Percentiles rank a stretch among this genome's conserved stretches.
Evolutionary conservation across 148 eudicot genomes (phyloP).

Genomic region (Rhododendron simsii): DNA sequence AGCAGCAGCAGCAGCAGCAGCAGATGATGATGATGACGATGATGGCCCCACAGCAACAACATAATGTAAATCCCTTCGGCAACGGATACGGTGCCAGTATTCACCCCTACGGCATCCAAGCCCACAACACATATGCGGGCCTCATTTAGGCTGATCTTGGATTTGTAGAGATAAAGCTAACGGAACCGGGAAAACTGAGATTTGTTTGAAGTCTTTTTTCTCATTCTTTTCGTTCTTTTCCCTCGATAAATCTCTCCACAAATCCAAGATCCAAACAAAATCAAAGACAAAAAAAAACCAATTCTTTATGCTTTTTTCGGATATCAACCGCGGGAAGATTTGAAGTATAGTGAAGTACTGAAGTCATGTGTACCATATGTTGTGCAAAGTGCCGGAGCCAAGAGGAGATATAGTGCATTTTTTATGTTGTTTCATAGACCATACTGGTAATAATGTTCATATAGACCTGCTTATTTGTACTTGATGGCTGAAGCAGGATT

Average conservation of each 20-base stretch:
- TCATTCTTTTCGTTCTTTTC: not conserved
- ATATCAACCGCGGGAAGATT: not conserved
- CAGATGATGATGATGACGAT: slow-evolving; percentile 40
- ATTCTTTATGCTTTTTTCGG: not conserved
- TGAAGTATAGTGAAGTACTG: not conserved
- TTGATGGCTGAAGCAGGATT: slow-evolving; percentile 7
- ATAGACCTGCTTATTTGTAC: slow-evolving; percentile 3
- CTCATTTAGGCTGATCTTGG: slow-evolving; percentile 9
- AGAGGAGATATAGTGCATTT: slow-evolving; percentile 7
- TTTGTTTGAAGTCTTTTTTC: not conserved
- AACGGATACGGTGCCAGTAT: slow-evolving; percentile 39
- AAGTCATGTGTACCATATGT: slow-evolving; percentile 29
- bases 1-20: slow-evolving; percentile 47
- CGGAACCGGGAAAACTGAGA: not conserved
- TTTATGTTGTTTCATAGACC: not conserved
- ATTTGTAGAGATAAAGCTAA: too few species aligned
- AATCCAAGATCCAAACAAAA: not conserved
- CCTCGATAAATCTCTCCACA: not conserved
- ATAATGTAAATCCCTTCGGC: slow-evolving; percentile 54
- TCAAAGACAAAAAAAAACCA: not conserved
- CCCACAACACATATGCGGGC: slow-evolving; percentile 77
- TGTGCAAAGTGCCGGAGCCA: slow-evolving; percentile 31
- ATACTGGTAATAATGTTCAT: slow-evolving; percentile 2
- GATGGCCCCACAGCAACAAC: slow-evolving; percentile 44
- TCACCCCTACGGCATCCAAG: slow-evolving; percentile 59